Evolutionary conservation across 345 rosid genomes (phyloP), one percentile per base, ranked within the genome.

Genomic region (Salix purpurea): DNA sequence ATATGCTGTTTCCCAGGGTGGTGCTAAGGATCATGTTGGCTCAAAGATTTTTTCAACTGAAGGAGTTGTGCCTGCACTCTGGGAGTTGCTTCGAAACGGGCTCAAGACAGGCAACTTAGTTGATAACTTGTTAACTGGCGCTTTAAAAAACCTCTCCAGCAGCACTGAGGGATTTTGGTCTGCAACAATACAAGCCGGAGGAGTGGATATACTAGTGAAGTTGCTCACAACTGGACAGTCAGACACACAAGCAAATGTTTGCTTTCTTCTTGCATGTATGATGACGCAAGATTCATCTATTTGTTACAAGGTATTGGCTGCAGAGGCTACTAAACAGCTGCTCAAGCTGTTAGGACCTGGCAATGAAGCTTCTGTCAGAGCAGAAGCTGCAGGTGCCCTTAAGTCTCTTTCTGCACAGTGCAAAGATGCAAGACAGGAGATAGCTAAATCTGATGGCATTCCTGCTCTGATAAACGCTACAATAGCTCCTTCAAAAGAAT

Each of bases 401-500:
- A 94, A 94, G 83, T 91, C 99, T 73, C 98, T 96, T 76, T 96
- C 99, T 83, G 88, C 92, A 15, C 97, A 88, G 77, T 88, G 91
- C 80, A 94, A 94, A 85, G 99, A 94, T 83, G 98, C 99, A 65
- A 90, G 97, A 78, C 84, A 83, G 68, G 97, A 96, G 77, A 91
- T 96, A 65, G 99, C 98, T 71, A 89, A 84, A 82, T 84, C 89
- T 66, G 92, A 92, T 79, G 99, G 99, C 70, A 96, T 96, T 79
- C 99, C 99, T 44, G 88, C 88, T 70, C 83, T 96, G 68, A 96
- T 96, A 77, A 96, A 91, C 82, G 99, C 98, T 65, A 96, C 99
- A 73, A 96, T 96, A 78, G 97, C 99, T 84, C 98, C 99, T 28
- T 96, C 98, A 1, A 96, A 96, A 88, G 98, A 96, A 84, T 96